Evolutionary conservation across 2,329 filamentous ascomycete species (phyloP), one percentile per base, ranked within the genome.

Genomic region (Cryphonectria naterciae): DNA sequence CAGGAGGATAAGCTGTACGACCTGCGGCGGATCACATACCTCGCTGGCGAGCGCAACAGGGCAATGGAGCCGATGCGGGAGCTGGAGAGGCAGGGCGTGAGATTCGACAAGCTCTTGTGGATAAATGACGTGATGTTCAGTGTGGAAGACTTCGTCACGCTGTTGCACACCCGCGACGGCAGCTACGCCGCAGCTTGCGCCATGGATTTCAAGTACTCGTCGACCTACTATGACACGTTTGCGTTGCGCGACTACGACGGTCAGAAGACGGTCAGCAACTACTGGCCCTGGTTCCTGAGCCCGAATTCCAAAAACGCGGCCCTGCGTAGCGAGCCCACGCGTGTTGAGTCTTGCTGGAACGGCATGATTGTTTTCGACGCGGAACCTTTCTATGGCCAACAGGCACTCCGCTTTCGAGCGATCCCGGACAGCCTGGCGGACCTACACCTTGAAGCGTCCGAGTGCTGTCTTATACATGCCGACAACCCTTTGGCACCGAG

Each of bases 381-480:
- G 0, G 77, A 77, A 5, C 84, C 86, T 1, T 88, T 87, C 76
- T 85, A 87, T 70, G 75, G 73, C 35, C 74, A 77, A 2, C 76
- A 80, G 0, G 82, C 82, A 4, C 81, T 92, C 0, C 79, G 79
- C 7, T 93, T 93, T 77, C 88, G 91, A 35, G 90, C 86, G 28
- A 84, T 91, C 67, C 80, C 87, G 1, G 90, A 92, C 77, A 85
- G 84, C 4, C 86, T 95, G 1, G 88, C 88, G 2, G 76, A 79
- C 10, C 76, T 82, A 37, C 91, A 93, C 76, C 83, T 94, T 37
- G 93, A 95, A 79, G 92, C 85, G n/a, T 92, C 89, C 19, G 92
- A 95, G 80, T 94, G 92, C 82, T 95, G 93, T 79, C 86, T 95
- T 67, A 89, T 93, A 68, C 92, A 93, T 77, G 88, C 88, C 2